Evolutionary conservation across 805 yeast species (phyloP), one percentile per base, ranked within the genome.

Genomic region (Wickerhamiella bombiphila): DNA sequence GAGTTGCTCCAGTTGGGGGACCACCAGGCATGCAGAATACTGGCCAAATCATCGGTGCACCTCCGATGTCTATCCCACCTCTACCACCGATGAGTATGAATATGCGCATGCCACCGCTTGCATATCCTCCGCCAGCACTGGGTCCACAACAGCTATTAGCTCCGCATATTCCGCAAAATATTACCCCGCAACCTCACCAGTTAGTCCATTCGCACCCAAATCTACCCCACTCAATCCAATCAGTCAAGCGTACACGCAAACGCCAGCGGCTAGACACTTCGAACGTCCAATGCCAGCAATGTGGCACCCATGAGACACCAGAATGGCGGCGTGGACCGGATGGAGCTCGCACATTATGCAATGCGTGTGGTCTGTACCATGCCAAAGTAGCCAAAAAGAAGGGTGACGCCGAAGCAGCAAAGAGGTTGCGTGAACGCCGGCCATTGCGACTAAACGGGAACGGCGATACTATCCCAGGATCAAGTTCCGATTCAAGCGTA

Each of bases 301-400:
- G 80, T 49, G 66, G 64, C n/a, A 62, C 67, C 3, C 57, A 52
- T 5, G 71, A 69, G 33, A 78, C 93, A 0, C 91, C 91, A 0
- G 91, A 80, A 55, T 80, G 93, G 93, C 60, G 93, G 38, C 66
- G 77, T 33, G 91, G 91, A 0, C 91, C 93, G 1, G 69, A 69
- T 38, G 93, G 91, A 2, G 71, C 73, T 11, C 61, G 83, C 29
- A 76, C 85, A 1, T 57, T 80, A 36, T 80, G 93, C 58, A 81
- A 80, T 54, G 91, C 91, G 1, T 80, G 93, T 55, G 93, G 93
- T 0, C 58, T 80, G 29, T 76, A 68, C 52, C 80, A 73, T 53
- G 77, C 80, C 32, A 80, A 80, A 51, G 58, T 78, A 22, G 63
- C 69, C 36, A 77, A 75, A 50, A 64, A 65, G 42, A 66, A 64